Conservation (phyloP, 169 alveolate species). For the Eimeria mitis region DNA sequence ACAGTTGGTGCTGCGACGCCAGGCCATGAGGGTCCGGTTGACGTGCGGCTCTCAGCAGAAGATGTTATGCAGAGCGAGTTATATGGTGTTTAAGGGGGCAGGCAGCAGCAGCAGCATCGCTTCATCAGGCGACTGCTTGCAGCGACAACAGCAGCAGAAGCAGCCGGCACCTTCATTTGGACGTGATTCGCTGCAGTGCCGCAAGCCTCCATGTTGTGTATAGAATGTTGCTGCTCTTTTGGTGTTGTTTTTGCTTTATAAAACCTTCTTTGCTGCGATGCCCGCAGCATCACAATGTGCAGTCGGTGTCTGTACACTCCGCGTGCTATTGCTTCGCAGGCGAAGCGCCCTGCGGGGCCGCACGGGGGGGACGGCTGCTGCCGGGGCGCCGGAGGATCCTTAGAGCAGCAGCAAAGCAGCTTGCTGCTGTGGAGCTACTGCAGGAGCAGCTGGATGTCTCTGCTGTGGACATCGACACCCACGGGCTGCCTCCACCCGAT, state of each 20-base stretch:
- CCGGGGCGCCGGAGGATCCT: slow-evolving; percentile 48
- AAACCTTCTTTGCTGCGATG: background rate
- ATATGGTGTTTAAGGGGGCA: background rate
- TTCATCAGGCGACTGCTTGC: background rate
- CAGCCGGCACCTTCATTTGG: background rate
- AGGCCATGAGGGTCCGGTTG: no score
- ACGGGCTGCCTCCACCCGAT: slow-evolving; percentile 52
- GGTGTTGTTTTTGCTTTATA: background rate
- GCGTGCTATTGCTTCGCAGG: background rate
- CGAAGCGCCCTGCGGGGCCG: background rate
- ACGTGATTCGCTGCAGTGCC: background rate
- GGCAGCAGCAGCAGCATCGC: background rate
- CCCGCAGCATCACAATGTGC: background rate
- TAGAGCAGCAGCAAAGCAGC: slow-evolving; percentile 34
- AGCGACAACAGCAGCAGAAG: background rate
- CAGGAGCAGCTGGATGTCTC: slow-evolving; percentile 36
- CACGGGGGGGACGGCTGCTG: background rate
- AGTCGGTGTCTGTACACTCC: background rate
- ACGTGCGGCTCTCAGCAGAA: background rate
- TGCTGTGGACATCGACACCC: slow-evolving; percentile 59
- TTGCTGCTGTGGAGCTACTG: slow-evolving; percentile 48
- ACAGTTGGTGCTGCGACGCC: background rate
- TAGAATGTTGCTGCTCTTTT: background rate
- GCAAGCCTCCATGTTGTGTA: background rate
- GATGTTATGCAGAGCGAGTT: background rate